Evolutionary conservation across 2,329 filamentous ascomycete genomes (phyloP), one percentile per base, ranked within the genome.

Genomic region (Ceratocystis cacaofunesta): DNA sequence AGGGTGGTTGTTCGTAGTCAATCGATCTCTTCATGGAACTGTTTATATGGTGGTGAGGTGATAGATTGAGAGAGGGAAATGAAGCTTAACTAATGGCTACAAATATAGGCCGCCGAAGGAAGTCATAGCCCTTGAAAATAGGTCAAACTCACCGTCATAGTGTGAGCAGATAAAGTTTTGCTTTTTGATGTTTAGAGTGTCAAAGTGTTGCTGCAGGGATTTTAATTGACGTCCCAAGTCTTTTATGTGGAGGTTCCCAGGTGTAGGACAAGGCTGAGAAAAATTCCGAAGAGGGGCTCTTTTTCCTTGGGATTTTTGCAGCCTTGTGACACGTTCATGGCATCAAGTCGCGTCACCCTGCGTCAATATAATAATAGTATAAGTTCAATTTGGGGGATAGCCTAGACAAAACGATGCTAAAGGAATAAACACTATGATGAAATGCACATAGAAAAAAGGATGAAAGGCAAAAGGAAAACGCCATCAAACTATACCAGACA

Each of bases 141-240:
- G 10, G 17, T 25, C 41, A 41, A 12, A 65, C 43, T 61, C 57
- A 61, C 30, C 57, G 41, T 65, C 57, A 65, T 65, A 6, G 30
- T 60, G 41, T 52, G 36, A 60, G 1, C 43, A 58, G 55, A 58
- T n/a, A 58, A 32, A 58, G 55, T 58, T 58, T 58, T 58, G 55
- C 17, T n/a, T 28, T 36, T 17, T 58, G 55, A 12, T 58, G 55
- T 36, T 32, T n/a, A 10, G 17, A 36, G 15, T n/a, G 25, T 25
- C 55, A n/a, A 58, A 58, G 55, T 58, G 55, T 36, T 25, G 28
- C 17, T 32, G 63, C 66, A 65, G 66, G 66, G 66, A 65, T 67
- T 65, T 67, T 65, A 67, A 67, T 65, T 67, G 63, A 65, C 63
- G 19, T 52, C 61, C 28, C 28, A 66, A 48, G 28, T 63, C 52